Evolutionary conservation across 208 protist species (phyloP).

Genomic region (Wallacemonas collosoma): DNA sequence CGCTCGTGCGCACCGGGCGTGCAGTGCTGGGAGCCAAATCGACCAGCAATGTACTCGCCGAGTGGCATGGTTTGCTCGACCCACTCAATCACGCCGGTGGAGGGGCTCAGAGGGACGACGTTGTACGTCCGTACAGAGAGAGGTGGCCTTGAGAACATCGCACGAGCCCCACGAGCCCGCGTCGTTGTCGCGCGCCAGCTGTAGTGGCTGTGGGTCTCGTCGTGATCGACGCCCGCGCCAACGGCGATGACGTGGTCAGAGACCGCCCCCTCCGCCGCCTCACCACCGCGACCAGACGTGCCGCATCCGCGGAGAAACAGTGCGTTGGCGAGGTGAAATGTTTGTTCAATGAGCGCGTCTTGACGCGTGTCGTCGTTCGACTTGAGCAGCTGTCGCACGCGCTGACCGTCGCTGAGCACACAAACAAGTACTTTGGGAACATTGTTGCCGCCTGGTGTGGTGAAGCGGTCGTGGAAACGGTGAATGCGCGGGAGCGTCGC

Average conservation of each 20-base stretch:
- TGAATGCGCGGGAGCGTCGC: slow-evolving; percentile 32
- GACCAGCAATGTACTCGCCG: slow-evolving; percentile 86
- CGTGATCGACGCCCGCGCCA: background rate
- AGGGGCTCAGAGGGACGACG: slow-evolving; percentile 92
- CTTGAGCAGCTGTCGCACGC: slow-evolving; percentile 91
- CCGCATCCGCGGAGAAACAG: slow-evolving; percentile 44
- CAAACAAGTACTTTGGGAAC: slow-evolving; percentile 93
- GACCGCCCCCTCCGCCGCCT: background rate
- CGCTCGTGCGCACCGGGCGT: slow-evolving; percentile 73
- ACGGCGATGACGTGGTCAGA: slow-evolving; percentile 11
- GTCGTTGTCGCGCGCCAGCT: no score
- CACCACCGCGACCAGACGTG: background rate
- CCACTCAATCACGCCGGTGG: slow-evolving; percentile 92
- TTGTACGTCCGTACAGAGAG: slow-evolving; percentile 93
- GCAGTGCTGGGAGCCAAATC: slow-evolving; percentile 11
- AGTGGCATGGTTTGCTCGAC: slow-evolving; percentile 91
- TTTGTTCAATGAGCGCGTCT: slow-evolving; percentile 97
- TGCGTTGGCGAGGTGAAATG: slow-evolving; percentile 85
- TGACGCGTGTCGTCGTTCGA: slow-evolving; percentile 95
- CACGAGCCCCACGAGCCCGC: no score
- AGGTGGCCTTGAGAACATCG: background rate
- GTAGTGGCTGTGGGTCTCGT: no score
- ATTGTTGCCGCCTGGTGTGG: slow-evolving; percentile 93
- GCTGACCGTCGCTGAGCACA: slow-evolving; percentile 74
- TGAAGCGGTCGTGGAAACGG: slow-evolving; percentile 70